Base-by-base conservation (phyloP, 345 rosid species). In the Eucalyptus paniculata region DNA sequence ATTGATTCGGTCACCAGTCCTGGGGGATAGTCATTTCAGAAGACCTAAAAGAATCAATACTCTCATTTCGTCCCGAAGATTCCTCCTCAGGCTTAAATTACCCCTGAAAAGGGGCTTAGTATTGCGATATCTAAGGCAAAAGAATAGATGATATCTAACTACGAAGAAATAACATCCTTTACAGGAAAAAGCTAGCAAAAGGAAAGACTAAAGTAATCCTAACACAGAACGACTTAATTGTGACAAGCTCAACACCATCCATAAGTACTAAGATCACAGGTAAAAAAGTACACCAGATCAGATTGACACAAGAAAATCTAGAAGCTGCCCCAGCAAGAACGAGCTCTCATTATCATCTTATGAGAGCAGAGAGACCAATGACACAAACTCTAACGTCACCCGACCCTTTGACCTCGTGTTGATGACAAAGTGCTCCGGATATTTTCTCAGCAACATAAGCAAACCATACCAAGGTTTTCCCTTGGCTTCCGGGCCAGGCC, bases 351-450 rank as follows among this genome's bases (percentile, higher is more conserved):
- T 10, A 37, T 77, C 26, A 50, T 50, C 32, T 92, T 90, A 95
- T 13, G 98, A 92, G 90, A 97, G 94, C 90, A 98, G 89, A 21
- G 99, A 97, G 88, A 98, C 99, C 60, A 98, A 96, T 83, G 99
- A 98, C 42, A 97, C 99, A 50, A 96, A 97, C 93, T 97, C 99
- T 80, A 91, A 92, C 0, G 97, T 95, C 67, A 97, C 94, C 77
- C 97, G 92, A 19, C 95, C 96, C 93, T 96, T 97, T 18, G 99
- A 97, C 89, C 98, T 95, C 12, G 95, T 96, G 94, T 96, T 96
- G 94, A 98, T 96, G 62, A 98, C 99, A 34, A 98, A 97, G 90
- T 98, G 99, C 90, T 97, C 99, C 4, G 99, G 99, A 86, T 98
- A 95, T 92, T 96, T 98, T 88, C 98, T 93, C 62, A 96, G 95